Percentiles rank a stretch among this genome's conserved stretches.
Evolutionary conservation across 768 basidiomycete species (phyloP).

Genomic region (Coprinopsis cinerea): DNA sequence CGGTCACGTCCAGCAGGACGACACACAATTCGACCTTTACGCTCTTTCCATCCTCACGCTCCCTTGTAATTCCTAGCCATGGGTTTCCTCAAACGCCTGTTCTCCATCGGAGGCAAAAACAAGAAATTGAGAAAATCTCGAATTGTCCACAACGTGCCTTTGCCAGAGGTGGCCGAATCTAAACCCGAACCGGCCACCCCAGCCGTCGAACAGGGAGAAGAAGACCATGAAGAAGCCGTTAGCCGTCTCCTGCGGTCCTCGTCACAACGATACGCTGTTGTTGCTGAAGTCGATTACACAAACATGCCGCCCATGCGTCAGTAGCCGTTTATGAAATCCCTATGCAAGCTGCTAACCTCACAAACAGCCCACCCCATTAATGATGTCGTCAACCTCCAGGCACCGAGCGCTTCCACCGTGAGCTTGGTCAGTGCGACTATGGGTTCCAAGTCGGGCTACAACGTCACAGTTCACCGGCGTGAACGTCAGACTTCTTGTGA

Average conservation of each 20-base stretch:
- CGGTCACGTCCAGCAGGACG: background rate
- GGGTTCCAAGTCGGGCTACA: slow-evolving; percentile 50
- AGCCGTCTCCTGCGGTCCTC: slow-evolving; percentile 64
- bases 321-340: slow-evolving; percentile 21
- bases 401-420: slow-evolving; percentile 43
- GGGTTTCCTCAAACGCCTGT: slow-evolving; percentile 66
- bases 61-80: slow-evolving; percentile 27
- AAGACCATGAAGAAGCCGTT: slow-evolving; percentile 44
- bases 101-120: slow-evolving; percentile 61
- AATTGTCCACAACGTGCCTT: slow-evolving; percentile 22
- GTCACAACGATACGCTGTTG: slow-evolving; percentile 58
- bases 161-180: slow-evolving; percentile 16
- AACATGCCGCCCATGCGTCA: slow-evolving; percentile 66
- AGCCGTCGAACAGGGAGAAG: slow-evolving; percentile 28
- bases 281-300: slow-evolving; percentile 49
- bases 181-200: slow-evolving; percentile 17
- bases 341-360: slow-evolving; percentile 10
- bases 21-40: background rate
- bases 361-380: slow-evolving; percentile 63
- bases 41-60: background rate
- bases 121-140: slow-evolving; percentile 35
- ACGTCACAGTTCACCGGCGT: slow-evolving; percentile 58
- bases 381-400: slow-evolving; percentile 30
- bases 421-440: slow-evolving; percentile 49
- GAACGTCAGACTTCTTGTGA: background rate